These are phyloP conservation scores for Hypericum perforatum DNA, from an alignment of 345 rosid genomes.

Conservation along the genomic window DNA sequence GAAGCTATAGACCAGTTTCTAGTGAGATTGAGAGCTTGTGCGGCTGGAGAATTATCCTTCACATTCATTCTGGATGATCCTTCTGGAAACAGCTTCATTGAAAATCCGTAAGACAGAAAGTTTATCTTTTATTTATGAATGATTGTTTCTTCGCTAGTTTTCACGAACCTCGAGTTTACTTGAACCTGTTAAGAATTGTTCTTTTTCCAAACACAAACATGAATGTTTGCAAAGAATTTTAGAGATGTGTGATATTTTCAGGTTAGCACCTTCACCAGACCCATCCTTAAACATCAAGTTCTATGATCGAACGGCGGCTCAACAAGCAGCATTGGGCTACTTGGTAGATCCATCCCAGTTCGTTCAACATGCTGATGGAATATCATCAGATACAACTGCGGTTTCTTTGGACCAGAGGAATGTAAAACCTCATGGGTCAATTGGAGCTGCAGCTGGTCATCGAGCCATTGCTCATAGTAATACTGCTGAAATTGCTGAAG, in stretches of 20 bases:
- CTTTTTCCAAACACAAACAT: too few relatives aligned
- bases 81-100: constrained; percentile 91
- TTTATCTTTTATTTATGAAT: neutral
- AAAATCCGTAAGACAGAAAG: constrained; percentile 62
- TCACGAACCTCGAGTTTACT: too few relatives aligned
- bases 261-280: constrained; percentile 82
- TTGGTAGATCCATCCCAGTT: constrained; percentile 39
- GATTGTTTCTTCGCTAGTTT: too few relatives aligned
- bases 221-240: neutral
- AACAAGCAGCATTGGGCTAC: constrained; percentile 72
- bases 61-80: constrained; percentile 86
- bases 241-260: constrained; percentile 13
- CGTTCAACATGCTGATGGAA: constrained; percentile 28
- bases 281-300: constrained; percentile 62
- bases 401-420: constrained; percentile 22
- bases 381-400: constrained; percentile 21
- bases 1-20: constrained; percentile 84
- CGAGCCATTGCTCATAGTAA: constrained; percentile 85
- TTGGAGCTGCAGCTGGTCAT: constrained; percentile 81
- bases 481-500: constrained; percentile 65
- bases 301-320: constrained; percentile 80
- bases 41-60: constrained; percentile 48
- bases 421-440: constrained; percentile 56
- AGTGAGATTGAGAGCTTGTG: constrained; percentile 69
- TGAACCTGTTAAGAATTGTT: too few relatives aligned